Conservation (phyloP, 306 rosid species). For the Pyrus pyrifolia region DNA sequence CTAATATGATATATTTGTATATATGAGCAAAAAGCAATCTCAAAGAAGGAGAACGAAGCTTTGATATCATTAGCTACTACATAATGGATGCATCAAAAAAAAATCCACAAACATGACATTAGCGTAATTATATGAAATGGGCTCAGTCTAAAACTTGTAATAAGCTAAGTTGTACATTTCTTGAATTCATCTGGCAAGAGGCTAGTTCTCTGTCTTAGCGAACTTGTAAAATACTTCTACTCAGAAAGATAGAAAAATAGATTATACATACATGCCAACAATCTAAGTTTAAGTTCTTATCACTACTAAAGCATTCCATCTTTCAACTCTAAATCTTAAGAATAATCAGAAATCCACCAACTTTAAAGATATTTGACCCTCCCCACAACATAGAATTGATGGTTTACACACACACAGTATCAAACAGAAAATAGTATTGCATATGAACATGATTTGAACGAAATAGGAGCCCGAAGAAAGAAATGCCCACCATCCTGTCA, state of each 20-base stretch:
- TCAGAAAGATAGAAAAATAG: background rate
- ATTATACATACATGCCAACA: background rate
- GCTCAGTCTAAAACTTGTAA: background rate
- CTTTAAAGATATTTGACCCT: background rate
- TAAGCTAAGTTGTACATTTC: background rate
- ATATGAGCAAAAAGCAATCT: background rate
- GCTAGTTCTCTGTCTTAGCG: background rate
- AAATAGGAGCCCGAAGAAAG: conserved; percentile 11
- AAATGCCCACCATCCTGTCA: conserved; percentile 75
- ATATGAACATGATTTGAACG: background rate
- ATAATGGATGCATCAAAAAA: background rate
- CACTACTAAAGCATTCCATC: background rate
- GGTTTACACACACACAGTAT: background rate
- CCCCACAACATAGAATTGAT: background rate
- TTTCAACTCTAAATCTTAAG: background rate
- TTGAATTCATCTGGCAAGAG: background rate
- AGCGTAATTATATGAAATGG: background rate
- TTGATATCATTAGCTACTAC: background rate
- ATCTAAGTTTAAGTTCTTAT: background rate
- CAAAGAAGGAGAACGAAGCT: background rate
- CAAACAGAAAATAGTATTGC: background rate
- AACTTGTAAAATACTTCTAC: background rate
- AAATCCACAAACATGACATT: background rate
- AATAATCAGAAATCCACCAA: background rate
- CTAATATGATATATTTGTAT: conserved; percentile 1